Base-by-base conservation (phyloP, 2,329 filamentous ascomycete species). In the Neocucurbitaria cava region DNA sequence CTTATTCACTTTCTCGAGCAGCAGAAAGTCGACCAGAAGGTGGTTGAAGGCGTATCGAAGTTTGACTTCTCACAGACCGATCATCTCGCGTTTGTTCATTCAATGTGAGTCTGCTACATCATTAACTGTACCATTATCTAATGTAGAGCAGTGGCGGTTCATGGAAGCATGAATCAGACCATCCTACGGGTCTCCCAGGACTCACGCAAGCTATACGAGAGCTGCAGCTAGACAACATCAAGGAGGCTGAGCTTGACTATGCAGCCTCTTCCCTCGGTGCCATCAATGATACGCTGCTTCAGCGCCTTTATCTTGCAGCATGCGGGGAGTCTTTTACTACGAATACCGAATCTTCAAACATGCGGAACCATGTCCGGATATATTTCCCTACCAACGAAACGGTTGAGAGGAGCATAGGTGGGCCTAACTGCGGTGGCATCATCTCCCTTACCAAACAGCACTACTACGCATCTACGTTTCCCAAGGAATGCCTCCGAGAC, bases 21-120 rank as follows among this genome's bases (percentile, higher is more conserved):
- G 8, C 86, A 88, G 66, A 85, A 84, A 0, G 73, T 96, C 7
- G 83, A 88, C 3, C 79, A 85, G 15, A 83, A 82, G 18, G 82
- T 96, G 39, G 76, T 91, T 28, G 76, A 81, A 4, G 93, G 91
- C 46, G 76, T 98, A 5, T 76, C 83, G 20, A 87, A 85, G 28
- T 98, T 96, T 73, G 92, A 98, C 74, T 98, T 96, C 69, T 83
- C 85, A 2, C 82, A 84, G 55, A 96, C 94, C 0, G 75, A 77
- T 10, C 78, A 85, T 28, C 83, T 96, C 60, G 89, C 86, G 1
- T 96, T 99, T 73, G 85, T 98, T 6, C 92, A 96, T 72, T 89
- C 89, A 7, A 90, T 96, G 89, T 92, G 77, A 75, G 87, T 70
- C n/a, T 20, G 18, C 2, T 5, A 17, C 5, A 31, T 11, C 4